Conservation (phyloP, 352 stramenopile species). For the Globisporangium carolinianum region DNA sequence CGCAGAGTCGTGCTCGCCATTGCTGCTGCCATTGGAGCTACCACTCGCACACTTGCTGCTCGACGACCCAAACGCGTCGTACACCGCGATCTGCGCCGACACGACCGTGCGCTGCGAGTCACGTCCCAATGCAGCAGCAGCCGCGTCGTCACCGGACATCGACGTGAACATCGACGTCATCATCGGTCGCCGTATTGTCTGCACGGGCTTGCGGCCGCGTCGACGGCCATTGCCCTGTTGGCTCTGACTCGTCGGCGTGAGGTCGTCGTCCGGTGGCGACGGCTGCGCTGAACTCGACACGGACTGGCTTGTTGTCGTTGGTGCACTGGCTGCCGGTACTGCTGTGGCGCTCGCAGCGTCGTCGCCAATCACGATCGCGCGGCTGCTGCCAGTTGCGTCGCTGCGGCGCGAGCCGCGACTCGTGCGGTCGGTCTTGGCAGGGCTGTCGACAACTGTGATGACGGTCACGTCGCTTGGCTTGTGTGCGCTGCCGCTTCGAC, state of each 20-base stretch:
- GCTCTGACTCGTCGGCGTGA: background rate
- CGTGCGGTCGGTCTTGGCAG: too few relatives aligned
- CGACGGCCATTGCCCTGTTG: slow-evolving; percentile 2
- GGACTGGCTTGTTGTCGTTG: background rate
- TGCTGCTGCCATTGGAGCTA: background rate
- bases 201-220: slow-evolving; percentile 11
- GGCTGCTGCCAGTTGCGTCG: background rate
- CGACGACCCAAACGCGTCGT: slow-evolving; percentile 11
- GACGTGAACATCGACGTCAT: background rate
- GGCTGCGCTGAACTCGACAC: background rate
- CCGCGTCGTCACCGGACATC: background rate
- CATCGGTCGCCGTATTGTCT: slow-evolving; percentile 2
- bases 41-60: background rate
- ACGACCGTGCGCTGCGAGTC: background rate
- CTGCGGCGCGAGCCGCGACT: background rate
- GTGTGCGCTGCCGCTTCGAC: too few relatives aligned
- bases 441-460: too few relatives aligned
- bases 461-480: too few relatives aligned
- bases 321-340: background rate
- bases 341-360: background rate
- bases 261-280: background rate
- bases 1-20: background rate
- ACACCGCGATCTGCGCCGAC: slow-evolving; percentile 11
- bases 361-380: background rate
- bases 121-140: background rate